These are phyloP conservation scores for Cairneyella variabilis DNA, from an alignment of 495 filamentous ascomycete species.

Conservation along the genomic window DNA sequence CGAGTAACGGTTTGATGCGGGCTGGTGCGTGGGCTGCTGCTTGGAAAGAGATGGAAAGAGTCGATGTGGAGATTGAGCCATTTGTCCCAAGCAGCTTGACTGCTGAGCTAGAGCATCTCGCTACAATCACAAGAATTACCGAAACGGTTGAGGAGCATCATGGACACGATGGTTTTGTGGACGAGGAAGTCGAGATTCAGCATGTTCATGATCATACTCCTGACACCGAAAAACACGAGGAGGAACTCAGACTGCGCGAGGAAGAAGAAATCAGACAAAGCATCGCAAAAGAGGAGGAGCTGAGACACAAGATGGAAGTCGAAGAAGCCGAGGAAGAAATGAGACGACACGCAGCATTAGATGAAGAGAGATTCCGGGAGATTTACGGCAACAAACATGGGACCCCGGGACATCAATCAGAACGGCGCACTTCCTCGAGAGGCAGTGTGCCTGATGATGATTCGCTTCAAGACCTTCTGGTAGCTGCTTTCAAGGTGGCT, in stretches of 20 bases:
- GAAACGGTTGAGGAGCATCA: constrained; percentile 11
- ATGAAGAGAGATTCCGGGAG: constrained; percentile 48
- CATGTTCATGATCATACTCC: constrained; percentile 2
- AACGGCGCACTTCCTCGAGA: constrained; percentile 5
- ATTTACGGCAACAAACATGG: constrained; percentile 42
- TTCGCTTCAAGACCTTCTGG: constrained; percentile 54
- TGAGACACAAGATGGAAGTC: neutral
- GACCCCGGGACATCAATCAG: constrained; percentile 5
- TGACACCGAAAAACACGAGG: constrained; percentile 5
- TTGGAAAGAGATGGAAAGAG: constrained; percentile 96
- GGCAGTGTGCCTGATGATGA: constrained; percentile 29
- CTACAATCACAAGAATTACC: constrained; percentile 26
- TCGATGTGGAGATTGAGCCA: constrained; percentile 87
- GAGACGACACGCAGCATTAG: constrained; percentile 33
- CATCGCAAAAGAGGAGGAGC: constrained; percentile 9
- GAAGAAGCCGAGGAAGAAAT: constrained; percentile 24
- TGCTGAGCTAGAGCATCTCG: constrained; percentile 41
- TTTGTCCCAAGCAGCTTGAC: constrained; percentile 39
- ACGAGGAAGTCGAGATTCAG: constrained; percentile 16
- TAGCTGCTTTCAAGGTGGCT: constrained; percentile 64
- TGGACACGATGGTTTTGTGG: constrained; percentile 32
- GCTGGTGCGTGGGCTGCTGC: constrained; percentile 89
- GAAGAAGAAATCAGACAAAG: constrained; percentile 12
- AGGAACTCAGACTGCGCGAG: constrained; percentile 25
- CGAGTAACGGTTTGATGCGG: constrained; percentile 89